These are phyloP conservation scores for Aegilops tauschii DNA, from an alignment of 176 grass and related monocot genomes.

Conservation along the genomic window DNA sequence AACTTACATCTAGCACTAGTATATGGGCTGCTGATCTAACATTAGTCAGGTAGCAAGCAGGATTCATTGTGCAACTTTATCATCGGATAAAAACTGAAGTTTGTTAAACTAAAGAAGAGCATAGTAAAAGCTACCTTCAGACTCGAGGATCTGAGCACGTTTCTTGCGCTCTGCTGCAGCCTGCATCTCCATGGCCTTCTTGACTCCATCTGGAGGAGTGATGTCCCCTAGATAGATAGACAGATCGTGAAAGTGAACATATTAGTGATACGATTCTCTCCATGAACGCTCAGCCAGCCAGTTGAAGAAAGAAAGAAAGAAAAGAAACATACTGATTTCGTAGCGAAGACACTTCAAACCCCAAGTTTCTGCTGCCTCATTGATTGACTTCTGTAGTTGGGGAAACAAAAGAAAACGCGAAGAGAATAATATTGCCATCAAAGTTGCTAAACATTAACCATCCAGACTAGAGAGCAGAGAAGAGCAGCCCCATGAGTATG, in stretches of 20 bases:
- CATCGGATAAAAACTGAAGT: neutral
- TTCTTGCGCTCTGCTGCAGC: conserved; percentile 95
- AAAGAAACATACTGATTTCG: conserved; percentile 70
- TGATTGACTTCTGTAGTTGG: conserved; percentile 64
- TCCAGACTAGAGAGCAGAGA: too few relatives aligned
- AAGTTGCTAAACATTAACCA: too few relatives aligned
- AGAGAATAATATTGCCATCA: too few relatives aligned
- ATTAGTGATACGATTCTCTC: too few relatives aligned
- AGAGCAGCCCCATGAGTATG: too few relatives aligned
- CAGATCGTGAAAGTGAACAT: too few relatives aligned
- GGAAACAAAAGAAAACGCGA: neutral
- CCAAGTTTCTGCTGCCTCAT: conserved; percentile 83
- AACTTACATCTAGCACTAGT: too few relatives aligned
- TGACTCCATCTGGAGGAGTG: conserved; percentile 80
- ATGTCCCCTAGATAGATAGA: conserved; percentile 68
- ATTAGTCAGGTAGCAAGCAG: neutral
- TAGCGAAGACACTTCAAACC: conserved; percentile 92
- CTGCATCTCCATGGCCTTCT: conserved; percentile 98
- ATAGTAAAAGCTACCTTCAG: conserved; percentile 46
- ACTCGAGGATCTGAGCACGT: conserved; percentile 94
- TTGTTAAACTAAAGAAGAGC: neutral
- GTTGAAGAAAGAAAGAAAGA: neutral
- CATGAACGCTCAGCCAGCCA: too few relatives aligned
- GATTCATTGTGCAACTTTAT: too few relatives aligned
- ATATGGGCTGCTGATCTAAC: too few relatives aligned